Evolutionary conservation across 495 filamentous ascomycete species (phyloP), one percentile per base, ranked within the genome.

Genomic region (Physcia stellaris): DNA sequence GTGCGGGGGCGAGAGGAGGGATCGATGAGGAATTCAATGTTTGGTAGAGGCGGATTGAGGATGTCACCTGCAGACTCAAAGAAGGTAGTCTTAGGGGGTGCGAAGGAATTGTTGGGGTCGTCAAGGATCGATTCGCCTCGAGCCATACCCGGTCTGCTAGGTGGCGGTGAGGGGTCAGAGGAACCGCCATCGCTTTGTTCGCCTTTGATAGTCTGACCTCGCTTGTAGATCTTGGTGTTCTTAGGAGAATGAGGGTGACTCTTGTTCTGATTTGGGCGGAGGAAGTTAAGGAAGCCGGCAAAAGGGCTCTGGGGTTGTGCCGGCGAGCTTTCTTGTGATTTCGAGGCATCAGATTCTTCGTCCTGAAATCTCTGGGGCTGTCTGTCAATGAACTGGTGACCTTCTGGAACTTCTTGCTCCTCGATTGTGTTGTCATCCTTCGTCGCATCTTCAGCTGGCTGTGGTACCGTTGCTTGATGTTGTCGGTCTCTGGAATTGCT

Each of bases 11-110:
- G 81, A 33, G 73, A 75, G 23, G 77, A 67, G 11, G 88, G 87
- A 40, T 94, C 77, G 39, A 83, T 67, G 24, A 98, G 66, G 52
- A 84, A 98, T 22, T 82, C 75, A 2, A 69, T 65, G 0, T 80
- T 70, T 11, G 90, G 88, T 2, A 96, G 58, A 9, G 85, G 90
- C 2, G 92, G 90, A 59, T 86, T 88, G 18, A 98, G 68, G 15
- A 98, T 59, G 52, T 96, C 87, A 9, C 83, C 81, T 2, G 90
- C 90, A 1, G 88, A 85, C 61, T 98, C 90, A 40, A 98, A 90
- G 37, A 98, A 77, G 1, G 82, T 90, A 0, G 90, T 96, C 45
- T 75, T 80, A 0, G 90, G 90, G n/a, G 90, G 90, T 1, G 84
- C 72, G 33, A 72, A 60, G 16, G 64, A 46, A 13, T 62, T 58